A percentile compares a stretch with the other conserved stretches of the same genome.
These are phyloP conservation scores for Pythium apleroticum DNA, from an alignment of 352 stramenopile genomes.

Conservation along the genomic window DNA sequence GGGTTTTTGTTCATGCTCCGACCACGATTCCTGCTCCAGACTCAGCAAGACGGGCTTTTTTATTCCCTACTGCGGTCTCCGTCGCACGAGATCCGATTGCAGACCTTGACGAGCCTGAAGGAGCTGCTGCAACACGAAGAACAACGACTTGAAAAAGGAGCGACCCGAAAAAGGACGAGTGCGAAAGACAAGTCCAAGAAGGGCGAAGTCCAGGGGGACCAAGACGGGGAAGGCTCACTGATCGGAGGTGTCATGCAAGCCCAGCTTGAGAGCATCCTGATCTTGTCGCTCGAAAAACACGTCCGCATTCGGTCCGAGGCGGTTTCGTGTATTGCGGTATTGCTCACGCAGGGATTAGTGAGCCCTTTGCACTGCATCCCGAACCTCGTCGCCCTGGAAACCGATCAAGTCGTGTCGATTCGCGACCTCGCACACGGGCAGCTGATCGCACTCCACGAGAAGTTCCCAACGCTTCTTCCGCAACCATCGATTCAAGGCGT, in stretches of 20 bases:
- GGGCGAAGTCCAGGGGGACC: conserved; percentile 81
- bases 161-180: conserved; percentile 39
- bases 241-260: conserved; percentile 87
- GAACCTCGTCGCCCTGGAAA: conserved; percentile 75
- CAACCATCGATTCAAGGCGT: conserved; percentile 65
- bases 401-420: conserved; percentile 64
- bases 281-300: conserved; percentile 50
- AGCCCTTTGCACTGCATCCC: conserved; percentile 78
- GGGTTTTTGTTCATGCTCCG: conserved; percentile 73
- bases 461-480: conserved; percentile 53
- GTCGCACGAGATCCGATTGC: conserved; percentile 51
- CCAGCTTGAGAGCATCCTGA: conserved; percentile 66
- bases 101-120: conserved; percentile 76
- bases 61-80: conserved; percentile 40
- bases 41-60: conserved; percentile 72
- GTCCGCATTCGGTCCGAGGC: conserved; percentile 69
- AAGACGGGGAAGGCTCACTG: conserved; percentile 81
- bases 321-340: conserved; percentile 54
- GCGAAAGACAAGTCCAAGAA: conserved; percentile 60
- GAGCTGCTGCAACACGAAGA: conserved; percentile 74
- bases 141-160: conserved; percentile 56
- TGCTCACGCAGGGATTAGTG: conserved; percentile 80
- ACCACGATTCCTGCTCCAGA: conserved; percentile 64
- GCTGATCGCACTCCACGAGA: conserved; percentile 58
- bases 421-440: conserved; percentile 69